Percentiles rank a stretch among this genome's conserved stretches.
Evolutionary conservation across 495 filamentous ascomycete genomes (phyloP).

Genomic region (Lasiosphaeriaceae sp.): DNA sequence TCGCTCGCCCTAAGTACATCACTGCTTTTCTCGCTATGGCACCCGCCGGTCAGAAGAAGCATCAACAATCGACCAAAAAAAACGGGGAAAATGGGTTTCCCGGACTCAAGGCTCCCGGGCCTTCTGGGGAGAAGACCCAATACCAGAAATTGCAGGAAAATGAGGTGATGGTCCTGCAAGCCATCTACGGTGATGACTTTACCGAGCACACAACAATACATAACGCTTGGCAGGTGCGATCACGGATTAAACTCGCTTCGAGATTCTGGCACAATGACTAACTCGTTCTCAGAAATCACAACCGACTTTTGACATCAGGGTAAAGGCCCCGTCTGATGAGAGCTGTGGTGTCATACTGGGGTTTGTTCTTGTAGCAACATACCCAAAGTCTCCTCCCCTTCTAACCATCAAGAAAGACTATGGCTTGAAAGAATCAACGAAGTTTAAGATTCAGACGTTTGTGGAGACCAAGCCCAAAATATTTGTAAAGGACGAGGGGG

Average conservation of each 20-base stretch:
- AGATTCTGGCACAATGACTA: background rate
- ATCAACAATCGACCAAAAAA: conserved; percentile 31
- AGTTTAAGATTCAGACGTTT: conserved; percentile 64
- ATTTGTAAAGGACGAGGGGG: conserved; percentile 52
- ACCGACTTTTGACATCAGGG: conserved; percentile 70
- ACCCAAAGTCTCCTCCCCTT: conserved; percentile 81
- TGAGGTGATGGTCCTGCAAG: conserved; percentile 79
- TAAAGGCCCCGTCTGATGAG: conserved; percentile 67
- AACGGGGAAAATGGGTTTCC: conserved; percentile 35
- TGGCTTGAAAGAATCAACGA: conserved; percentile 59
- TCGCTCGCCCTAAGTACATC: conserved; percentile 1
- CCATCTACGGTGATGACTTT: conserved; percentile 93
- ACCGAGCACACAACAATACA: conserved; percentile 64
- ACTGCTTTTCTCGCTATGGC: conserved; percentile 33
- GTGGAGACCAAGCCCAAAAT: conserved; percentile 66
- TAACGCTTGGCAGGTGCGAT: conserved; percentile 79
- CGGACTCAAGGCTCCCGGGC: conserved; percentile 36
- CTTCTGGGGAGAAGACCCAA: conserved; percentile 47
- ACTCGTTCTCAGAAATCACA: conserved; percentile 61
- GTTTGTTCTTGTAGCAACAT: conserved; percentile 82
- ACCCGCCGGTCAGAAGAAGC: conserved; percentile 36
- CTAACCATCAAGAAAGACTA: conserved; percentile 63
- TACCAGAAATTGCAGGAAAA: conserved; percentile 83
- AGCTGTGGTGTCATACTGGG: conserved; percentile 59
- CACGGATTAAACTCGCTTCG: background rate